Conservation (phyloP, 139 green algal species). For the Chlorella sp. region DNA sequence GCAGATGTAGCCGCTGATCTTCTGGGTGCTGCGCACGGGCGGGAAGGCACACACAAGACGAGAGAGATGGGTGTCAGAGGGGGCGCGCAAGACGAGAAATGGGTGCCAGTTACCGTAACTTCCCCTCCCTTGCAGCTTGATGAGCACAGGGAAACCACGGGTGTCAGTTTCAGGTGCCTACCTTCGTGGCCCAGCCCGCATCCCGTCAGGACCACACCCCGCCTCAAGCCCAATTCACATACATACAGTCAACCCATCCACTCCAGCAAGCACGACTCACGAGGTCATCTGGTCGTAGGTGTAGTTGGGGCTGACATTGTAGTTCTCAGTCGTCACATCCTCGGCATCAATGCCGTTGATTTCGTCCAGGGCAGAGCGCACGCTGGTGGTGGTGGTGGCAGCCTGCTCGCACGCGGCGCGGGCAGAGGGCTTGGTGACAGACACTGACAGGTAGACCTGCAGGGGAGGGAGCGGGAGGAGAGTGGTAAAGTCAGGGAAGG, state of each 20-base stretch:
- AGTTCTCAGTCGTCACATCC: slow-evolving; percentile 10
- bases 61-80: not conserved
- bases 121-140: not conserved
- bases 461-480: not conserved
- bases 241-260: no score
- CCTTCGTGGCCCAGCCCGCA: no score
- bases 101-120: no score
- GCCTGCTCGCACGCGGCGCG: slow-evolving; percentile 4
- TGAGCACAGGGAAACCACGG: no score
- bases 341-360: not conserved
- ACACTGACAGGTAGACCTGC: not conserved
- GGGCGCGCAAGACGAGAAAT: no score
- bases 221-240: no score
- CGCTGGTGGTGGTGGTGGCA: not conserved
- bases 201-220: no score
- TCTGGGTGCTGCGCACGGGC: not conserved
- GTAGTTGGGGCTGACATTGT: slow-evolving; percentile 3
- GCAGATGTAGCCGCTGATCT: slow-evolving; percentile 26
- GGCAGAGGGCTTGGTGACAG: not conserved
- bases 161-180: no score
- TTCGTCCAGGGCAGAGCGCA: not conserved
- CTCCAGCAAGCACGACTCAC: not conserved
- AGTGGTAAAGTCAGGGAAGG: not conserved
- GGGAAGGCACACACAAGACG: not conserved
- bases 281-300: not conserved